phyloP scores from a whole-genome alignment of 139 green algal genomes.

The Dunaliella primolecta region DNA sequence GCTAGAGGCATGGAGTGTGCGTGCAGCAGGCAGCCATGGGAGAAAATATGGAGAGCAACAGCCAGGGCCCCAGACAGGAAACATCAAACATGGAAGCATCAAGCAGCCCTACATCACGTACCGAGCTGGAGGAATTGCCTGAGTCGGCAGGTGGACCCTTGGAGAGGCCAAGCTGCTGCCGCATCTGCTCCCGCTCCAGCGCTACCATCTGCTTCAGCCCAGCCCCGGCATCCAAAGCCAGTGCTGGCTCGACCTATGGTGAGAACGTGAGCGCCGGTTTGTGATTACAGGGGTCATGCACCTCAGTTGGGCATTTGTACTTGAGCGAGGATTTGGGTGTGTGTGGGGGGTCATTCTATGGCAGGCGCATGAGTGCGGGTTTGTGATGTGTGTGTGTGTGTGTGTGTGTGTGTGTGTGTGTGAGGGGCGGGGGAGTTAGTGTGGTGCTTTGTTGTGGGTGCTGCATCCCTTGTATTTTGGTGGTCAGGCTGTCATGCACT shows the following conservation, averaged over 20 bases:
- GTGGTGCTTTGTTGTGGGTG: too few relatives aligned
- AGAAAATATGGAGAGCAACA: too few relatives aligned
- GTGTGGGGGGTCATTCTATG: background rate
- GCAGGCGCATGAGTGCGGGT: background rate
- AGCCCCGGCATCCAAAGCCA: constrained; percentile 35
- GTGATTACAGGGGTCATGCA: background rate
- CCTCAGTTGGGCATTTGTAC: background rate
- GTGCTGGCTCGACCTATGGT: constrained; percentile 14
- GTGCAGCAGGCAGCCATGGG: too few relatives aligned
- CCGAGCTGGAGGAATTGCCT: too few relatives aligned
- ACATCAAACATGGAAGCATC: too few relatives aligned
- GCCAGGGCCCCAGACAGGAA: too few relatives aligned
- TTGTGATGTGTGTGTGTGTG: background rate
- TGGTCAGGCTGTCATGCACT: too few relatives aligned
- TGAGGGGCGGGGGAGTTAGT: background rate
- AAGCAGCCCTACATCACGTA: too few relatives aligned
- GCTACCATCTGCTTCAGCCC: constrained; percentile 30
- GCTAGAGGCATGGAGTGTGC: too few relatives aligned
- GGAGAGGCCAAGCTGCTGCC: constrained; percentile 34
- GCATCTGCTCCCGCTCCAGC: constrained; percentile 28
- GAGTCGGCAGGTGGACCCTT: background rate
- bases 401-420: background rate
- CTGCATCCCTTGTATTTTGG: too few relatives aligned
- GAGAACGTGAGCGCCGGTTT: background rate
- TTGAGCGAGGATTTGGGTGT: background rate